phyloP scores from a whole-genome alignment of 2,329 filamentous ascomycete genomes.

The Arthrobotrys conoides region DNA sequence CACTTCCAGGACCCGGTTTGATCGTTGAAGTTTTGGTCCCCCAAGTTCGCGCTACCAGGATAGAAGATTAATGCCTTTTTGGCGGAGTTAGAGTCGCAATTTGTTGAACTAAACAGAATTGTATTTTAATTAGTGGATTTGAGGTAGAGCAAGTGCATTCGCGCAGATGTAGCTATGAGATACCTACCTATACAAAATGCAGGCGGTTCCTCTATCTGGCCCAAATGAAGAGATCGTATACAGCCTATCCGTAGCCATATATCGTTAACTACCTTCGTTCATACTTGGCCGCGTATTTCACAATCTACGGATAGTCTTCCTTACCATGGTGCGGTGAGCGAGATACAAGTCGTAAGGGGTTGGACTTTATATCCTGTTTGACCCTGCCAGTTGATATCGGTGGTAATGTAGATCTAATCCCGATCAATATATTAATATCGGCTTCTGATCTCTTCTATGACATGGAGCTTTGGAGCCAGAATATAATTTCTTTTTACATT shows the following conservation, averaged over 20 bases:
- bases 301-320: neutral
- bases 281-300: no score
- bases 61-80: neutral
- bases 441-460: no score
- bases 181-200: neutral
- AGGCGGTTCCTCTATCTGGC: slow-evolving; percentile 16
- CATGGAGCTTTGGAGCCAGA: no score
- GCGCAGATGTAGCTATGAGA: no score
- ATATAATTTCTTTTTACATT: no score
- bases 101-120: neutral
- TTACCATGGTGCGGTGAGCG: slow-evolving; percentile 14
- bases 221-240: slow-evolving; percentile 33
- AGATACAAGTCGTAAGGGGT: slow-evolving; percentile 21
- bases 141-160: no score
- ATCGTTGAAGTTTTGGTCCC: slow-evolving; percentile 9
- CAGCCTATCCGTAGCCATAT: neutral
- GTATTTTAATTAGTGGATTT: no score
- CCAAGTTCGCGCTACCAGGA: slow-evolving; percentile 5
- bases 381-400: slow-evolving; percentile 20
- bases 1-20: slow-evolving; percentile 13
- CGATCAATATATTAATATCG: no score
- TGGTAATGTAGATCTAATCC: slow-evolving; percentile 29
- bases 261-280: neutral
- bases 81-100: slow-evolving; percentile 3
- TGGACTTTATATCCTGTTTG: slow-evolving; percentile 31